Percentiles rank a stretch among this genome's conserved stretches.
These are phyloP conservation scores for Pseudogymnoascus sp. DNA, from an alignment of 2,329 filamentous ascomycete species.

Conservation along the genomic window DNA sequence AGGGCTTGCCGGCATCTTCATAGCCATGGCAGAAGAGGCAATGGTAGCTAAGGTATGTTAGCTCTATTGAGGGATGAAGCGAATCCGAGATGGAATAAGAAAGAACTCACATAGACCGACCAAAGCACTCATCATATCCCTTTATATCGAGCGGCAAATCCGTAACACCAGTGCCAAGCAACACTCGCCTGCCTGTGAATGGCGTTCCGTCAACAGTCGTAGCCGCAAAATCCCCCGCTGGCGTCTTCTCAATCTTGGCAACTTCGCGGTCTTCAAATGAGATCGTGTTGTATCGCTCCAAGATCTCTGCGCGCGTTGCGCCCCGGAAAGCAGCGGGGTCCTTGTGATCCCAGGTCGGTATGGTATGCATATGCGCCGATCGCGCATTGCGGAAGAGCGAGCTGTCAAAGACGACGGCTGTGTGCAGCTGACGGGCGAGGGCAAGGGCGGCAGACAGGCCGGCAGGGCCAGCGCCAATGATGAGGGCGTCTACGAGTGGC, in stretches of 20 bases:
- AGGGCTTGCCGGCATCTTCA: constrained; percentile 42
- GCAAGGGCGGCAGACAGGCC: constrained; percentile 34
- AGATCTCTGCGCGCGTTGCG: constrained; percentile 29
- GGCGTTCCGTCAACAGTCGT: constrained; percentile 34
- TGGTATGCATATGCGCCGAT: constrained; percentile 37
- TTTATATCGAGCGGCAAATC: constrained; percentile 44
- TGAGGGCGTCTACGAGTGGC: constrained; percentile 26
- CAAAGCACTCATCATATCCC: constrained; percentile 50
- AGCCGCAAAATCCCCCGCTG: constrained; percentile 29
- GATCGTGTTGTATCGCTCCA: constrained; percentile 30
- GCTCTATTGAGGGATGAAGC: neutral
- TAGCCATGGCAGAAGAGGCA: constrained; percentile 33
- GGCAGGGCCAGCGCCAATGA: constrained; percentile 37
- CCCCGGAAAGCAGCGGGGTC: constrained; percentile 27
- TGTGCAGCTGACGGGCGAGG: constrained; percentile 32
- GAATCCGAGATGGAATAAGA: neutral
- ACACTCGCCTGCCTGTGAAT: constrained; percentile 44
- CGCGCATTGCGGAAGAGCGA: constrained; percentile 35
- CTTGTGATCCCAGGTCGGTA: constrained; percentile 32
- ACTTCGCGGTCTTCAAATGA: constrained; percentile 24
- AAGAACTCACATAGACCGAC: constrained; percentile 13
- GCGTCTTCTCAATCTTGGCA: constrained; percentile 8
- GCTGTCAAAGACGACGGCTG: constrained; percentile 36
- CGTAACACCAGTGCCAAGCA: constrained; percentile 44
- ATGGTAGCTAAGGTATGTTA: neutral